phyloP scores from a whole-genome alignment of 2,329 filamentous ascomycete genomes.

The Fusarium papillatum region DNA sequence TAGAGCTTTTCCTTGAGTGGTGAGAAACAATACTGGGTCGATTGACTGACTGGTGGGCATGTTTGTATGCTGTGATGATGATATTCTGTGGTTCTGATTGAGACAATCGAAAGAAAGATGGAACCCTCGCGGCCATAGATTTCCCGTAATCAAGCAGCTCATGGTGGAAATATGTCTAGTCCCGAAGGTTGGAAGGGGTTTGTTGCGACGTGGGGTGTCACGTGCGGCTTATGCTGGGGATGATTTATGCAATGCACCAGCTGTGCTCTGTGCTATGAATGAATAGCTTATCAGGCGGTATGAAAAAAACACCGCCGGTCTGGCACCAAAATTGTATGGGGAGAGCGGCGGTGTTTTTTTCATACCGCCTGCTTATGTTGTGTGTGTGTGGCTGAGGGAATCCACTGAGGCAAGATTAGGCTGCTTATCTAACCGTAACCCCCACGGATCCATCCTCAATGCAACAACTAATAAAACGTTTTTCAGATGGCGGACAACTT shows the following conservation, averaged over 20 bases:
- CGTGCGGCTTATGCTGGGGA: background rate
- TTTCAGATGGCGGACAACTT: background rate
- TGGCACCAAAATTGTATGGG: no score
- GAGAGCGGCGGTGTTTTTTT: no score
- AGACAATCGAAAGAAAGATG: background rate
- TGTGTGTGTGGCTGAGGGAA: background rate
- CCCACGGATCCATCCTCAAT: background rate
- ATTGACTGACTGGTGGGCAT: background rate
- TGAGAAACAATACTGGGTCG: background rate
- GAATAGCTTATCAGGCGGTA: no score
- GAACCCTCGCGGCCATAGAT: background rate
- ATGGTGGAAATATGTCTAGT: background rate
- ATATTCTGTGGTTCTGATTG: background rate
- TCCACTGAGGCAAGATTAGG: background rate
- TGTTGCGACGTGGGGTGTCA: background rate
- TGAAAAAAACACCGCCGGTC: no score
- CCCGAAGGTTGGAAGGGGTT: background rate
- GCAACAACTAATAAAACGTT: background rate
- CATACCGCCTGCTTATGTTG: no score
- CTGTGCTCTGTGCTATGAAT: no score
- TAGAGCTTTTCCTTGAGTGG: background rate
- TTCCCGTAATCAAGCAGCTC: background rate
- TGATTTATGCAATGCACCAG: background rate
- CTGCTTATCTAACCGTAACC: background rate
- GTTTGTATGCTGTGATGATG: background rate